Percentiles rank a stretch among this genome's conserved stretches.
phyloP scores from a whole-genome alignment of 2,329 filamentous ascomycete species.

The Phialophora expanda region DNA sequence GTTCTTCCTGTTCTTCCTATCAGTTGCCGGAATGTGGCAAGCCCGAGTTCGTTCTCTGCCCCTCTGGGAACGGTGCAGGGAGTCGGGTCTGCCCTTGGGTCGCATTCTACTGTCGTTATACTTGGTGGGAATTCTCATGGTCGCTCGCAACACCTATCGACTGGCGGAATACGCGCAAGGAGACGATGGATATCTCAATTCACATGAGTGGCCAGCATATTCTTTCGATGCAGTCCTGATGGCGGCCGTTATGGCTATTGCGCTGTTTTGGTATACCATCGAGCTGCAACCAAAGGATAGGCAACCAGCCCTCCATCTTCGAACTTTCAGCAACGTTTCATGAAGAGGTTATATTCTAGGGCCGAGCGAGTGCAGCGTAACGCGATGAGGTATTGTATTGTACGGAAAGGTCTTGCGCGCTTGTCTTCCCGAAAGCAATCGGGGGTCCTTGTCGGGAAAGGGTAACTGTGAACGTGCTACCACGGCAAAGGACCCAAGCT shows the following conservation, averaged over 20 bases:
- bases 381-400: background rate
- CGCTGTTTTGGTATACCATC: constrained; percentile 9
- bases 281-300: constrained; percentile 5
- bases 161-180: constrained; percentile 43
- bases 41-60: constrained; percentile 6
- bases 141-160: constrained; percentile 42
- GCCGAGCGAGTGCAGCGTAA: background rate
- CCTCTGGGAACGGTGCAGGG: constrained; percentile 1
- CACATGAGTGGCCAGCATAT: constrained; percentile 44
- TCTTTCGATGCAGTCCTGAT: constrained; percentile 44
- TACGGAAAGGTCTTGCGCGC: background rate
- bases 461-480: no score
- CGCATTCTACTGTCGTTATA: constrained; percentile 41
- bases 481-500: no score
- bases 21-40: constrained; percentile 59
- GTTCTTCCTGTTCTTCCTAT: constrained; percentile 57
- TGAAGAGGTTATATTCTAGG: background rate
- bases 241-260: constrained; percentile 28
- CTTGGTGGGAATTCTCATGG: constrained; percentile 38
- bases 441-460: no score
- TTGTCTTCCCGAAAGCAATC: background rate
- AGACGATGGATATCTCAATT: constrained; percentile 42
- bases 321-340: background rate
- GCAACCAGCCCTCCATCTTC: constrained; percentile 2
- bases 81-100: constrained; percentile 3